Evolutionary conservation across 2,329 filamentous ascomycete species (phyloP).

Genomic region (Trichoderma koningii): DNA sequence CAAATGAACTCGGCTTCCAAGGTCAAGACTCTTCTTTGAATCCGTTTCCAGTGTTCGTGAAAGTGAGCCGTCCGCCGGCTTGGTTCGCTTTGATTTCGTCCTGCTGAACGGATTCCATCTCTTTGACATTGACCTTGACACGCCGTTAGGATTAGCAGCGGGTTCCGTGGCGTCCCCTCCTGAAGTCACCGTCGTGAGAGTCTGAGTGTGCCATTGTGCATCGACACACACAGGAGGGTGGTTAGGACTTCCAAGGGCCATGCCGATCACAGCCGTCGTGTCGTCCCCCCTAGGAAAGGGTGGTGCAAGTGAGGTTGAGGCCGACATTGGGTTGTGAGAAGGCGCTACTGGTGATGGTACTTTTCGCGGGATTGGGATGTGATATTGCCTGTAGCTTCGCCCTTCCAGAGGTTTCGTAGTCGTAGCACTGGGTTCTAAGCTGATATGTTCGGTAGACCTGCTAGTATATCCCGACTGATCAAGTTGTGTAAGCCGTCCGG

Average conservation of each 20-base stretch:
- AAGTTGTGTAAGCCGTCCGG: constrained; percentile 22
- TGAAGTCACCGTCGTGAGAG: constrained; percentile 33
- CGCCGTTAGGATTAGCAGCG: constrained; percentile 30
- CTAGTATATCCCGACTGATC: constrained; percentile 19
- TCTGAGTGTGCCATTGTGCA: constrained; percentile 37
- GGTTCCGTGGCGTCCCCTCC: constrained; percentile 28
- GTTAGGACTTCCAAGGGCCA: constrained; percentile 73
- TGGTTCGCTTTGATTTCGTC: constrained; percentile 42
- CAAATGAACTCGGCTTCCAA: neutral
- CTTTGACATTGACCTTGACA: constrained; percentile 51
- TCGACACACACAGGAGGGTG: constrained; percentile 39
- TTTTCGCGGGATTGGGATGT: constrained; percentile 45
- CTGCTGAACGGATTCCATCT: constrained; percentile 62
- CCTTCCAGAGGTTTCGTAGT: constrained; percentile 12
- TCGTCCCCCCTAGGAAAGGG: constrained; percentile 28
- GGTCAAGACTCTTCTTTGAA: neutral
- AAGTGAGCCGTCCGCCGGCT: constrained; percentile 3
- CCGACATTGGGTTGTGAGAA: constrained; percentile 44
- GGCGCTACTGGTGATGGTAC: constrained; percentile 42
- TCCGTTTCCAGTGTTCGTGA: constrained; percentile 4
- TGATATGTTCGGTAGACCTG: constrained; percentile 24
- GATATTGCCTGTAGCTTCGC: constrained; percentile 39
- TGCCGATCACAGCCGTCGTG: constrained; percentile 60
- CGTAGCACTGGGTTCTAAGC: neutral
- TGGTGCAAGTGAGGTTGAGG: constrained; percentile 37